Evolutionary conservation across 495 filamentous ascomycete species (phyloP).

Genomic region (Penicillium egyptiacum): DNA sequence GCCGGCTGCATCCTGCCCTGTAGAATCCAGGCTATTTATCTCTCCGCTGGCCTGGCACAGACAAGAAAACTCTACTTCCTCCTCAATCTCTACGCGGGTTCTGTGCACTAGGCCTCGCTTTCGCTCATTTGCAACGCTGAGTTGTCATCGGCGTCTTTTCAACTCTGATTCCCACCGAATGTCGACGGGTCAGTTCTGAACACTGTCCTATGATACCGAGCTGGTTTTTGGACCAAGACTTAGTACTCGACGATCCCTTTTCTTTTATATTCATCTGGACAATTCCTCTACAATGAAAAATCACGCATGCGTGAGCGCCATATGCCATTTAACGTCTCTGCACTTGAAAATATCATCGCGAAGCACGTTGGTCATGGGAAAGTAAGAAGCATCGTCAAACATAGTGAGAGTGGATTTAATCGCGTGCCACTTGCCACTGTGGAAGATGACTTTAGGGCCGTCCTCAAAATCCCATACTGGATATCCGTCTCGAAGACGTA

Average conservation of each 20-base stretch:
- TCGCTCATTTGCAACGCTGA: no score
- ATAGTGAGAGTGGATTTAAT: constrained; percentile 33
- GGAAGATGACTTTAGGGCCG: constrained; percentile 26
- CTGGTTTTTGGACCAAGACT: no score
- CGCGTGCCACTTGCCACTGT: constrained; percentile 28
- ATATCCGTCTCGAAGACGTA: constrained; percentile 25
- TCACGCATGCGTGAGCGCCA: constrained; percentile 22
- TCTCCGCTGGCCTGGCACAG: no score
- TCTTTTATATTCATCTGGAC: constrained; percentile 24
- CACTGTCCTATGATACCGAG: no score
- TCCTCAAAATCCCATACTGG: constrained; percentile 28
- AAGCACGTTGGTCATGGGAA: constrained; percentile 16
- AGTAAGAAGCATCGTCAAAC: constrained; percentile 13
- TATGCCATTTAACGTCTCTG: constrained; percentile 22
- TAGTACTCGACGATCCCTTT: neutral
- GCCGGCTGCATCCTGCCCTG: no score
- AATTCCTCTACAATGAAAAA: constrained; percentile 24
- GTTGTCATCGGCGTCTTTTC: no score
- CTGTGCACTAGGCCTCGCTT: no score
- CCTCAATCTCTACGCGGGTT: no score
- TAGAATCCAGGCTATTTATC: no score
- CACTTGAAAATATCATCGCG: constrained; percentile 16
- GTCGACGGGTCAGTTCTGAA: no score
- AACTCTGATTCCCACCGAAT: no score
- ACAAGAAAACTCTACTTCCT: no score